Evolutionary conservation across 345 rosid genomes (phyloP), one percentile per base, ranked within the genome.

Genomic region (Camelina laxa): DNA sequence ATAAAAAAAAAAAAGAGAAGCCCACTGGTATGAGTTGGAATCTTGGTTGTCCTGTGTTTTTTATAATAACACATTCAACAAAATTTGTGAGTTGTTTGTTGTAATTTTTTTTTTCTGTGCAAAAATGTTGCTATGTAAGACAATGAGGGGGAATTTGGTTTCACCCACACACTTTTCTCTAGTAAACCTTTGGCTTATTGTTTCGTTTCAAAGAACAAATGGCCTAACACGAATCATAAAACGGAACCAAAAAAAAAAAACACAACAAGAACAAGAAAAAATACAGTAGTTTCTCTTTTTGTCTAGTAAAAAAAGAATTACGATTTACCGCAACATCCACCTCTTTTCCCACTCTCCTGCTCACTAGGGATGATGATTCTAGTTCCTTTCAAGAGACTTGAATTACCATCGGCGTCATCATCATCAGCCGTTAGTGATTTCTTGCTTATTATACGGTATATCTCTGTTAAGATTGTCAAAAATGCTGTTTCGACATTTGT

Each of bases 401-500:
- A 70, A 31, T 73, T 80, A 10, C 85, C 86, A 65, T 59, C 82
- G 0, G 79, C 65, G 36, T 82, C 59, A 36, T 83, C 89, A 5
- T 86, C 91, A 27, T 81, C 81, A 2, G 85, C 91, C 5, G 86
- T 62, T 22, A 91, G 80, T 11, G 89, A 67, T 78, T 89, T 91
- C 87, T 91, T 91, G 86, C 94, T 75, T 62, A 89, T 87, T 70
- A 89, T 83, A 69, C 86, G 75, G 27, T 89, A 91, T 17, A 89
- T 91, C 85, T 91, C 94, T 5, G 94, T 81, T 68, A 91, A 62
- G 21, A 87, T 82, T 0, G 94, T 87, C 42, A 89, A 69, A 74
- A 91, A 91, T 9, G 97, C 92, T 1, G 91, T 78, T 74, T 89
- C 97, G 1, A 91, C 94, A 9, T 91, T 91, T 9, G 97, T 91